phyloP scores from a whole-genome alignment of 208 protist species.

The Leishmania guyanensis region DNA sequence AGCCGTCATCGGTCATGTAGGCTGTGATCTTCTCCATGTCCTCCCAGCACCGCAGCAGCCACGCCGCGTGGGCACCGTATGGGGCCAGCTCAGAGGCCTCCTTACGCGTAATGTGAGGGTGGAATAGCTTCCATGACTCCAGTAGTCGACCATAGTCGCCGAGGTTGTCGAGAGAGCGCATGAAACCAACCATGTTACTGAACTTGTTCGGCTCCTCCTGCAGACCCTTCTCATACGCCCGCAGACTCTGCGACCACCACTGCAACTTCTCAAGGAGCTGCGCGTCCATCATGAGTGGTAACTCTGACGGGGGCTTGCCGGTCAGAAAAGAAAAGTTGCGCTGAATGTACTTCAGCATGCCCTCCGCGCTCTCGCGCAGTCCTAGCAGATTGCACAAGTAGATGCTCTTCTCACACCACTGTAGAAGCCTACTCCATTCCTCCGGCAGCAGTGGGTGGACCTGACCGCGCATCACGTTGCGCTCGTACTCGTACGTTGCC shows the following conservation, averaged over 20 bases:
- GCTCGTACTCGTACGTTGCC: conserved; percentile 75
- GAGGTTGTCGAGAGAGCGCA: conserved; percentile 97
- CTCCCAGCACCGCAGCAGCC: conserved; percentile 93
- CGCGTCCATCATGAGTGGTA: conserved; percentile 86
- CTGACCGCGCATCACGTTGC: conserved; percentile 63
- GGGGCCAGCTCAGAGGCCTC: conserved; percentile 90
- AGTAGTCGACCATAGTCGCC: conserved; percentile 94
- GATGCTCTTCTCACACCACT: conserved; percentile 93
- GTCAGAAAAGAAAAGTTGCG: conserved; percentile 87
- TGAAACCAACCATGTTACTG: conserved; percentile 92
- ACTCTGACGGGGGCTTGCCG: conserved; percentile 61
- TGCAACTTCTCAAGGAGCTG: conserved; percentile 96
- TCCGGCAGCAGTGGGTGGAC: conserved; percentile 57
- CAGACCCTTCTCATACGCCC: conserved; percentile 85
- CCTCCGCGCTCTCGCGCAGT: conserved; percentile 97
- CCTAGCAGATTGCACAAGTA: conserved; percentile 98
- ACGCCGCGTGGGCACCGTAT: conserved; percentile 95
- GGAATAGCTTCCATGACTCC: conserved; percentile 77
- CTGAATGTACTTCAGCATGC: conserved; percentile 96
- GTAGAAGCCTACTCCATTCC: conserved; percentile 66
- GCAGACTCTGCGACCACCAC: conserved; percentile 97
- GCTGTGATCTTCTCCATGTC: conserved; percentile 93
- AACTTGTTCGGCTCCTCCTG: conserved; percentile 84
- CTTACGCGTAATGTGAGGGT: conserved; percentile 61
- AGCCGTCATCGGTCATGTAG: conserved; percentile 89